phyloP scores from a whole-genome alignment of 1,284 basidiomycete genomes.

The Flammula alnicola region DNA sequence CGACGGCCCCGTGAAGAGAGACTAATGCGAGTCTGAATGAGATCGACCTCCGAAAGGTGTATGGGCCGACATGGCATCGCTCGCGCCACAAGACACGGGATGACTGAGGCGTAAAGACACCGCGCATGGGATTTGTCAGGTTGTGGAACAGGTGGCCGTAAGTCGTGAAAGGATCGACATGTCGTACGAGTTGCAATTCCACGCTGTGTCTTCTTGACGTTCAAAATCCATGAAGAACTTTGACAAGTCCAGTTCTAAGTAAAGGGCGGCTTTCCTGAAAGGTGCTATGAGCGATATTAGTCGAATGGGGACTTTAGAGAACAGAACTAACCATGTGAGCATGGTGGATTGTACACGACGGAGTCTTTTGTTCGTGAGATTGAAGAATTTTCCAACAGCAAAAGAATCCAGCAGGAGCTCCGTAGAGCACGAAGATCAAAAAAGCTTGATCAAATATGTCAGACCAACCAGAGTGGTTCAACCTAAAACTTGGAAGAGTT shows the following conservation, averaged over 20 bases:
- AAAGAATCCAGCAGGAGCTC: slow-evolving; percentile 2
- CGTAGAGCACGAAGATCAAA: neutral
- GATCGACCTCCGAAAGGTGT: no score
- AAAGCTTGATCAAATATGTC: no score
- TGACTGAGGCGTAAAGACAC: neutral
- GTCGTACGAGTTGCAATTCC: neutral
- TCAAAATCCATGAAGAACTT: neutral
- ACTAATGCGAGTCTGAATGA: no score
- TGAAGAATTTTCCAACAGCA: slow-evolving; percentile 1
- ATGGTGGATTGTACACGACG: slow-evolving; percentile 1
- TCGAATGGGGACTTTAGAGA: neutral
- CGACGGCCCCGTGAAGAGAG: no score
- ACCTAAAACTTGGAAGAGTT: no score
- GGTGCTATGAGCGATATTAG: neutral
- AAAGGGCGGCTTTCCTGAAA: neutral
- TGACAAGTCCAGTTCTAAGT: neutral
- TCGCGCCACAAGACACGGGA: neutral
- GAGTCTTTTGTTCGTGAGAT: slow-evolving; percentile 6
- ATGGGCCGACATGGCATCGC: neutral
- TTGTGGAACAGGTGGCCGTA: neutral
- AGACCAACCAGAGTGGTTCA: no score
- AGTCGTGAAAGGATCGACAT: neutral
- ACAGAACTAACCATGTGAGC: slow-evolving; percentile 3
- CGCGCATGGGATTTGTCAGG: neutral
- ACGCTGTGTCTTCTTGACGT: neutral